A percentile compares a stretch with the other conserved stretches of the same genome.
Evolutionary conservation across 345 rosid genomes (phyloP).

Genomic region (Luvunga scandens): DNA sequence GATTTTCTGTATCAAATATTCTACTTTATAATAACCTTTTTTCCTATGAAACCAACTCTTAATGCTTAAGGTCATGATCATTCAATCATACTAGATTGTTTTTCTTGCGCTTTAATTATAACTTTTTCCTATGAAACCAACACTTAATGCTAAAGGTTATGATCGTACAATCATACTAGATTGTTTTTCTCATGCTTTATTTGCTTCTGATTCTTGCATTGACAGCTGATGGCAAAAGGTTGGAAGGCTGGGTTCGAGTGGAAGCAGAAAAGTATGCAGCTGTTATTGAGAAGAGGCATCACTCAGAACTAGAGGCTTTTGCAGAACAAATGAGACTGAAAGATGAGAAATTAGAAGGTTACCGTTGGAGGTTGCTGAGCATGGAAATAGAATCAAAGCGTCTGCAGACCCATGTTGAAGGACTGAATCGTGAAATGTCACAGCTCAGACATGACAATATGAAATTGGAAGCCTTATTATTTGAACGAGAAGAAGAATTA

Average conservation of each 20-base stretch:
- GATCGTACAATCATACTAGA: not conserved
- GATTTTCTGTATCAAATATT: not conserved
- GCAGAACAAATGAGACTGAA: conserved; percentile 72
- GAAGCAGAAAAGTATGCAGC: conserved; percentile 65
- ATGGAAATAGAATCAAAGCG: conserved; percentile 76
- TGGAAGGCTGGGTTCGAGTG: conserved; percentile 53
- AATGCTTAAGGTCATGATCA: conserved; percentile 10
- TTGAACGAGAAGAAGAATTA: conserved; percentile 54
- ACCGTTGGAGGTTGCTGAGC: conserved; percentile 68
- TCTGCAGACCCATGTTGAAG: conserved; percentile 61
- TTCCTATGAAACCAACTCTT: not conserved
- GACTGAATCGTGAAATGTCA: conserved; percentile 51
- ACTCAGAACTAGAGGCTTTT: conserved; percentile 63
- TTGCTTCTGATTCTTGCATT: conserved; percentile 18
- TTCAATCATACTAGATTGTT: not conserved
- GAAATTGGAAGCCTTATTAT: conserved; percentile 47
- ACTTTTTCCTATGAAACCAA: not conserved
- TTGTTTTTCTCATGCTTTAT: conserved; percentile 4
- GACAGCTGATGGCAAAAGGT: conserved; percentile 42
- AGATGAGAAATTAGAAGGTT: conserved; percentile 77
- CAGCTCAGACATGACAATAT: conserved; percentile 55
- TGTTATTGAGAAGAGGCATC: conserved; percentile 60
- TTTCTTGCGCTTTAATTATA: conserved; percentile 1
- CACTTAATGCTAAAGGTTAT: conserved; percentile 7
- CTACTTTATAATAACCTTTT: not conserved